Evolutionary conservation across 495 filamentous ascomycete genomes (phyloP), one percentile per base, ranked within the genome.

Genomic region (Terfezia boudieri): DNA sequence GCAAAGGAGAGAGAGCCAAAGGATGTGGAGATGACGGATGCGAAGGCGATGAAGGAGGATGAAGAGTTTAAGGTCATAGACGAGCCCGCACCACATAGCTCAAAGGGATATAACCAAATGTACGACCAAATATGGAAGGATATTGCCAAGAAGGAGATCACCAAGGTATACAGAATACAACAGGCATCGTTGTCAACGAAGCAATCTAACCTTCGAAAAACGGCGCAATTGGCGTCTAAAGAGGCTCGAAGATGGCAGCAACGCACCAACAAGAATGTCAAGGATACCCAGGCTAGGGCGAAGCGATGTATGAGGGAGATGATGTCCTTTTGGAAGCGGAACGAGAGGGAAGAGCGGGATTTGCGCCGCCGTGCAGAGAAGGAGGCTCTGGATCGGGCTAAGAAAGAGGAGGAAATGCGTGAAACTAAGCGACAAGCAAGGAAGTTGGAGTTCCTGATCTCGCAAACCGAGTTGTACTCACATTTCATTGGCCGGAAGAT

Each of bases 401-500:
- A 88, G 69, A 92, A 86, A 69, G 88, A 86, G 52, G 90, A 99
- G 69, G 89, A 88, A 2, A 88, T 94, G 56, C 87, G 90, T 56
- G 90, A 99, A 73, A 85, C 90, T 9, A 94, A 92, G 59, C 80
- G 90, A 56, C 90, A 99, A 71, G 90, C 89, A 74, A 78, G 90
- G 59, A 99, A 99, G 69, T 83, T 99, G 58, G 95, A 99, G 71
- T 99, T 99, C 78, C 74, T 99, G 57, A 96, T 99, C 66, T 94
- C 89, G 7, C 90, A 99, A 69, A 99, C 90, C 17, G 90, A 99
- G 63, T 71, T 99, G 54, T 99, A 96, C 70, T 95, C 89, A 9
- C 90, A 99, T 76, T 99, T 99, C 67, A 94, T 99, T 60, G 90
- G 92, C 60, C 92, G 92, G 67, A 99, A 99, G 72, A 89, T 96